phyloP scores from a whole-genome alignment of 2,329 filamentous ascomycete species.

The Stromatinia cepivora region DNA sequence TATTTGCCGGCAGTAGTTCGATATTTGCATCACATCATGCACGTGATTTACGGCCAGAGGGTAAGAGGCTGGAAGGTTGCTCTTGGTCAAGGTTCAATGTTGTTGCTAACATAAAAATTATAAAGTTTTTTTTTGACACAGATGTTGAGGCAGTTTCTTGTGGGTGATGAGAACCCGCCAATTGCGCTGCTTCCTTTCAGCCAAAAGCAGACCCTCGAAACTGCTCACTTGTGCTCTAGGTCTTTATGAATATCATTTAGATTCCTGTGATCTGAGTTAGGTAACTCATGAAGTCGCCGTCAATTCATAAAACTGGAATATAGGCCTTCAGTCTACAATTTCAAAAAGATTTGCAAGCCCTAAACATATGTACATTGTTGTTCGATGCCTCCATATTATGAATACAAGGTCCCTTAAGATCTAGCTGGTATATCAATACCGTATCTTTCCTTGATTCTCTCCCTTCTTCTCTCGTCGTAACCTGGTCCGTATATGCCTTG shows the following conservation, averaged over 20 bases:
- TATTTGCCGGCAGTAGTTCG: constrained; percentile 15
- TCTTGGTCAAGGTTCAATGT: background rate
- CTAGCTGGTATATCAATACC: constrained; percentile 60
- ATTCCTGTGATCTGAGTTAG: background rate
- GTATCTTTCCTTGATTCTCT: constrained; percentile 68
- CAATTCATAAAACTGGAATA: background rate
- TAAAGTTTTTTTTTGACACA: background rate
- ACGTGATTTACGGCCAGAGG: background rate
- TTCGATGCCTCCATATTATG: constrained; percentile 20
- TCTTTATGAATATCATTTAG: background rate
- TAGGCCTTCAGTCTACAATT: background rate
- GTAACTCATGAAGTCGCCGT: background rate
- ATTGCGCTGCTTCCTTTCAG: background rate
- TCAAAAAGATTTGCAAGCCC: constrained; percentile 12
- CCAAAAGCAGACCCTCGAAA: background rate
- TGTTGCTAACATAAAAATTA: background rate
- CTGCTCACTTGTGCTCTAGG: background rate
- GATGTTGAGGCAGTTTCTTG: background rate
- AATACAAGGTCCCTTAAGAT: constrained; percentile 31
- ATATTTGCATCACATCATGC: background rate
- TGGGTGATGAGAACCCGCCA: background rate
- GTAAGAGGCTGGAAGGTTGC: background rate
- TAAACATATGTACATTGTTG: constrained; percentile 24
- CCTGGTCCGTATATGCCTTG: constrained; percentile 66
- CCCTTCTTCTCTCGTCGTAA: constrained; percentile 66